Evolutionary conservation across 2,329 filamentous ascomycete genomes (phyloP), one percentile per base, ranked within the genome.

Genomic region (Helotiales sp.): DNA sequence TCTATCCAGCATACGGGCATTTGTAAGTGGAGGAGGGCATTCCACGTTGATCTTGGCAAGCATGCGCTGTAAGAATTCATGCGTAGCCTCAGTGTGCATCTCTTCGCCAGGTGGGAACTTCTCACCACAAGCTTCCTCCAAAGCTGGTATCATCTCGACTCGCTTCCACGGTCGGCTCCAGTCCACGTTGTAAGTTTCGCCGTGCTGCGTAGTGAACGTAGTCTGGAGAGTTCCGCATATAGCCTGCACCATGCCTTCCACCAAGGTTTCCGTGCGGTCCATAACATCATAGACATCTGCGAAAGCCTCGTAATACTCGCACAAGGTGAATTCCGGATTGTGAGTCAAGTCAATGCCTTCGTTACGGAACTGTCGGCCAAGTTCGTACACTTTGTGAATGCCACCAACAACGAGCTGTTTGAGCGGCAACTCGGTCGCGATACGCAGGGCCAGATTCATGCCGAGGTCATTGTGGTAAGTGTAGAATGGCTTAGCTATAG

Each of bases 291-390:
- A 92, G 73, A 97, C 88, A 80, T 97, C 93, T 65, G 91, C 91
- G 73, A 93, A 98, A 3, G 96, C 95, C 87, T 92, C 90, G 82
- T 99, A 99, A 82, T 97, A 98, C 80, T 99, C 96, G 79, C 93
- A 93, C 26, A 93, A 97, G 52, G 96, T 98, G 84, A 99, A 99
- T 79, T 99, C 96, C 47, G 92, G 96, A 84, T 98, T 99, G 85
- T 99, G 96, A 6, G 96, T 99, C 59, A 96, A 83, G 78, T 97
- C 93, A 72, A 93, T 91, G 67, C 91, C 90, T 80, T 97, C 94
- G 77, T 99, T 99, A 75, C 96, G 86, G 87, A 99, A 98, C 78
- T 97, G 93, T 72, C 93, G 91, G 71, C 96, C 96, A 70, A 99
- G 88, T 79, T 99, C 96, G 81, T 97, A 99, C 13, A 99, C 96